These are phyloP conservation scores for Hymenochaete sp. DNA, from an alignment of 1,284 basidiomycete species.

Conservation along the genomic window DNA sequence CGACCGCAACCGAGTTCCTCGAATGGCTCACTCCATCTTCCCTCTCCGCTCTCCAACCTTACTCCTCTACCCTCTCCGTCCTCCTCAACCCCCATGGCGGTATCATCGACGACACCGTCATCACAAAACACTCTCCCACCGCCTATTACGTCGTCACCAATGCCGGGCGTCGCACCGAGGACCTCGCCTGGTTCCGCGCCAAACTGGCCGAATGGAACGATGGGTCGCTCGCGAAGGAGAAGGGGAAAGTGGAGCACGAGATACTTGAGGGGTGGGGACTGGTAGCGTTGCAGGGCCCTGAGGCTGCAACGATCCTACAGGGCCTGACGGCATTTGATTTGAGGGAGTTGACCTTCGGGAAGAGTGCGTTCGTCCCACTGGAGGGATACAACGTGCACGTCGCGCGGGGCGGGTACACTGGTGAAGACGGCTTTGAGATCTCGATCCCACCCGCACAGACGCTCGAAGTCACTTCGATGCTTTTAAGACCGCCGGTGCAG, in stretches of 20 bases:
- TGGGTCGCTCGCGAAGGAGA: conserved; percentile 32
- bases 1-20: conserved; percentile 69
- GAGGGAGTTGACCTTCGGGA: conserved; percentile 67
- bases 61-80: conserved; percentile 77
- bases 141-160: conserved; percentile 96
- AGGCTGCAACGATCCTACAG: conserved; percentile 74
- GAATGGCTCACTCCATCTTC: conserved; percentile 81
- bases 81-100: conserved; percentile 85
- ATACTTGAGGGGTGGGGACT: conserved; percentile 83
- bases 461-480: conserved; percentile 59
- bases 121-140: conserved; percentile 74
- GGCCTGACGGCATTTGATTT: conserved; percentile 69
- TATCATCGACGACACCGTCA: conserved; percentile 90
- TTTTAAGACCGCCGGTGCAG: conserved; percentile 70
- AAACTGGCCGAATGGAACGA: conserved; percentile 72
- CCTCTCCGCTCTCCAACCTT: conserved; percentile 57
- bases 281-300: conserved; percentile 86
- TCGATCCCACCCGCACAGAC: conserved; percentile 81
- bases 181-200: conserved; percentile 69
- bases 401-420: conserved; percentile 95
- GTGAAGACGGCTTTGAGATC: conserved; percentile 99
- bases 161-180: conserved; percentile 78
- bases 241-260: conserved; percentile 69
- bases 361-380: conserved; percentile 68
- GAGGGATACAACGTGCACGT: conserved; percentile 81